A percentile compares a stretch with the other conserved stretches of the same genome.
phyloP scores from a whole-genome alignment of 768 basidiomycete genomes.

The Collybia sordida region DNA sequence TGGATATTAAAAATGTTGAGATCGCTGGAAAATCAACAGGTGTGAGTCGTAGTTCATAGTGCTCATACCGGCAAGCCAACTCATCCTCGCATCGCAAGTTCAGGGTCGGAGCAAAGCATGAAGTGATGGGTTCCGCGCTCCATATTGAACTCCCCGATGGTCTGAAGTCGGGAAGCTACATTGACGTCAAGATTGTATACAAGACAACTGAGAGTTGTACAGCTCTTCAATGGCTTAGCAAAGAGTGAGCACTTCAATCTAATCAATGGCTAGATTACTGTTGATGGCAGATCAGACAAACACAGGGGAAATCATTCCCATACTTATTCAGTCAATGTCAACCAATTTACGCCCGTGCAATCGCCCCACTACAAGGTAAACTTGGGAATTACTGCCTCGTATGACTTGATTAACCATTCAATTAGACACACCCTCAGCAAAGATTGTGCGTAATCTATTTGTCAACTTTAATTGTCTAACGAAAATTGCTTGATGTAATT shows the following conservation, averaged over 20 bases:
- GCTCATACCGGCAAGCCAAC: neutral
- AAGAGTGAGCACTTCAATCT: conserved; percentile 50
- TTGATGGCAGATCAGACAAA: conserved; percentile 51
- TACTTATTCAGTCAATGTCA: conserved; percentile 94
- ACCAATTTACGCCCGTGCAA: conserved; percentile 82
- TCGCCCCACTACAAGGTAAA: conserved; percentile 78
- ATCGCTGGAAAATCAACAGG: conserved; percentile 49
- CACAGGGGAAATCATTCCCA: conserved; percentile 80
- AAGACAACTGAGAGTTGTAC: conserved; percentile 71
- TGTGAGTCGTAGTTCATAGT: conserved; percentile 32
- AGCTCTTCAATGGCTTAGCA: conserved; percentile 86
- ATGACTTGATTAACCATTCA: neutral
- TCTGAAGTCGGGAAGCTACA: conserved; percentile 39
- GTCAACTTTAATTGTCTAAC: neutral
- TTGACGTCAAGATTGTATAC: conserved; percentile 65
- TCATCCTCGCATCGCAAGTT: conserved; percentile 38
- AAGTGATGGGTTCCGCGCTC: conserved; percentile 78
- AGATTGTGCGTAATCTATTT: conserved; percentile 52
- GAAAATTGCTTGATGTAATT: neutral
- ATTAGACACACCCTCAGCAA: conserved; percentile 82
- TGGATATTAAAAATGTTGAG: conserved; percentile 56
- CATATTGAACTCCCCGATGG: conserved; percentile 51
- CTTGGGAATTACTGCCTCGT: neutral
- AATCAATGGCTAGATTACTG: neutral
- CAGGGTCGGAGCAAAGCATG: conserved; percentile 54